Percentiles rank a stretch among this genome's conserved stretches.
phyloP scores from a whole-genome alignment of 306 rosid genomes.

The Acacia melanoxylon region DNA sequence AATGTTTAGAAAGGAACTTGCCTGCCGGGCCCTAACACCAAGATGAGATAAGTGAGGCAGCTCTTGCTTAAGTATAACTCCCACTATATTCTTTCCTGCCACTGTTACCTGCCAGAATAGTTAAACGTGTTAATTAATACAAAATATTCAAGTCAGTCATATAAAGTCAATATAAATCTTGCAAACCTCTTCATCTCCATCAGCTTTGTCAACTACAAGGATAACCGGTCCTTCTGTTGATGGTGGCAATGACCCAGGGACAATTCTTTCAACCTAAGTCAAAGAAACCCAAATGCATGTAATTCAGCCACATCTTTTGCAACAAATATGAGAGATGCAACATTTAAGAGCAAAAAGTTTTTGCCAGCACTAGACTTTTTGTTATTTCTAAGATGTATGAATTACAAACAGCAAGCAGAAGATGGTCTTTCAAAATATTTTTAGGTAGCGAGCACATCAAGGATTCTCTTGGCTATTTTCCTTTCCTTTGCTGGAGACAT shows the following conservation, averaged over 20 bases:
- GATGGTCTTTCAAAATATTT: not conserved
- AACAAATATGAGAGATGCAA: not conserved
- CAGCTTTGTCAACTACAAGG: conserved; percentile 82
- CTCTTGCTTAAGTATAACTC: conserved; percentile 87
- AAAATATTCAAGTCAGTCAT: not conserved
- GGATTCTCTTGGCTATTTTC: not conserved
- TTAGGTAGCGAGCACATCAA: not conserved
- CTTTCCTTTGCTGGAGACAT: not conserved
- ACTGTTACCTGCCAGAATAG: conserved; percentile 75
- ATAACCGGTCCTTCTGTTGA: conserved; percentile 71
- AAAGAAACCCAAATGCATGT: conserved; percentile 32
- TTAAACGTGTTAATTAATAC: conserved; percentile 36
- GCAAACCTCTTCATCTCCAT: conserved; percentile 97
- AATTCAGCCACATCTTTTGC: not conserved
- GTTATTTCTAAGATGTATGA: not conserved
- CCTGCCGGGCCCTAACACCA: conserved; percentile 98
- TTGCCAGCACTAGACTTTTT: not conserved
- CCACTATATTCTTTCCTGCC: conserved; percentile 87
- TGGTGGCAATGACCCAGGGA: conserved; percentile 79
- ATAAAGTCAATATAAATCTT: conserved; percentile 8
- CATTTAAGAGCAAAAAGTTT: not conserved
- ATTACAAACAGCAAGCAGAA: not conserved
- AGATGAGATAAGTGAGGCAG: conserved; percentile 99
- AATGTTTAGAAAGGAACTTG: conserved; percentile 41
- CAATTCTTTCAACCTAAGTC: conserved; percentile 84